Evolutionary conservation across 176 grass and related monocot species (phyloP), one percentile per base, ranked within the genome.

Genomic region (Hordeum marinum): DNA sequence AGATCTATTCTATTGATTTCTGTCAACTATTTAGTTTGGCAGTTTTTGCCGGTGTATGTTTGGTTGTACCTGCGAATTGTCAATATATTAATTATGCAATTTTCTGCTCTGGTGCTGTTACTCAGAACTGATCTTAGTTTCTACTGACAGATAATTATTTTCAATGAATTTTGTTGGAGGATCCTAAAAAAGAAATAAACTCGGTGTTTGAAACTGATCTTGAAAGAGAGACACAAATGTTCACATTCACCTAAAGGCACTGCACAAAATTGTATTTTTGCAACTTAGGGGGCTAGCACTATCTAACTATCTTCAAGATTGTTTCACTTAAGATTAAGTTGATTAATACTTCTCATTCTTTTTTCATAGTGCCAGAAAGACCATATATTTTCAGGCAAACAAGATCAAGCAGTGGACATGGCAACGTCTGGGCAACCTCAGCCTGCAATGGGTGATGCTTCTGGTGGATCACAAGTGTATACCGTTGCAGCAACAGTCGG

Each of bases 401-500:
- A 52, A 52, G 15, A 52, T 52, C 48, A 52, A 18, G 15, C 15
- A 52, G 15, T 18, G 15, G 15, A 52, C 48, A 52, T 18, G 48
- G 48, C 18, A 52, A 15, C 18, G 18, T 8, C 52, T 57, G 21
- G 6, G 18, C 52, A 94, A 43, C 58, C 83, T 82, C 86, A 68
- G 37, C 86, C 84, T 79, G 31, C 82, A 27, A 84, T 89, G 20
- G 76, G 72, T 45, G 80, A 69, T 75, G 83, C 54, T 77, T 43
- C 79, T 75, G 74, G 68, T 77, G 86, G 85, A 76, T 89, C 85
- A 7, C 92, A 90, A 84, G 79, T 67, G 29, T 83, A 90, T 48
- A 32, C 82, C 83, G 61, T 75, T 46, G 61, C 78, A 79, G 52
- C 60, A 58, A 73, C 83, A 50, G 41, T 83, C 5, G 9, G 4